Conservation (phyloP, 164 flowering plant species). For the Magnolia kwangsiensis region DNA sequence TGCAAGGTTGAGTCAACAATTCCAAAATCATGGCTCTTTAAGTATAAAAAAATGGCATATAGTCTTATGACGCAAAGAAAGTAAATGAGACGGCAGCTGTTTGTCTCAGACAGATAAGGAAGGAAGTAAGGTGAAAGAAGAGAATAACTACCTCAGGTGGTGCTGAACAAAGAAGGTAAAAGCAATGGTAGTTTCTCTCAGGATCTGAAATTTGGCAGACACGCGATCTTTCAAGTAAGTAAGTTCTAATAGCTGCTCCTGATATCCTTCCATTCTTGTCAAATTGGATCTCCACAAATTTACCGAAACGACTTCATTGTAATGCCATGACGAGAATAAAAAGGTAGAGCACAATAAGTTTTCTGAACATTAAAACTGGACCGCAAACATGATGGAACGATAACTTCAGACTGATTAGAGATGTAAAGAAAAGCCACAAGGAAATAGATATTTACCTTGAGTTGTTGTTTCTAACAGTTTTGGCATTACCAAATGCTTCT, state of each 20-base stretch:
- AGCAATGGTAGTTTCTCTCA: conserved; percentile 84
- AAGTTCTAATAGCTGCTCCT: conserved; percentile 78
- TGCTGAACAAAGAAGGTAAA: conserved; percentile 81
- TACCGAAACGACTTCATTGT: conserved; percentile 72
- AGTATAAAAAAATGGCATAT: not conserved
- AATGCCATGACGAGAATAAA: conserved; percentile 15
- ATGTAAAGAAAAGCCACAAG: not conserved
- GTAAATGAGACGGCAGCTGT: not conserved
- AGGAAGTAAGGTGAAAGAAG: not conserved
- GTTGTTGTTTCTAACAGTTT: conserved; percentile 78
- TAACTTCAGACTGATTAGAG: not conserved
- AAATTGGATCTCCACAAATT: conserved; percentile 84
- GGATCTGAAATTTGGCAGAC: conserved; percentile 84
- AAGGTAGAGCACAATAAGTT: conserved; percentile 5
- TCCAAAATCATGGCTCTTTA: not conserved
- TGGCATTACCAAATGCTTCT: conserved; percentile 89
- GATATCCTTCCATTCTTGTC: conserved; percentile 78
- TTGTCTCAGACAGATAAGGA: not conserved
- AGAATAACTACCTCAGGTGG: conserved; percentile 62
- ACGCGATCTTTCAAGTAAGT: conserved; percentile 78
- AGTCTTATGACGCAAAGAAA: not conserved
- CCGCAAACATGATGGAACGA: not conserved
- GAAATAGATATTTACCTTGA: conserved; percentile 51
- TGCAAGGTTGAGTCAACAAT: conserved; percentile 17
- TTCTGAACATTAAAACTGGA: conserved; percentile 5